Evolutionary conservation across 2,329 filamentous ascomycete species (phyloP), one percentile per base, ranked within the genome.

Genomic region (Paraconiothyrium sp.): DNA sequence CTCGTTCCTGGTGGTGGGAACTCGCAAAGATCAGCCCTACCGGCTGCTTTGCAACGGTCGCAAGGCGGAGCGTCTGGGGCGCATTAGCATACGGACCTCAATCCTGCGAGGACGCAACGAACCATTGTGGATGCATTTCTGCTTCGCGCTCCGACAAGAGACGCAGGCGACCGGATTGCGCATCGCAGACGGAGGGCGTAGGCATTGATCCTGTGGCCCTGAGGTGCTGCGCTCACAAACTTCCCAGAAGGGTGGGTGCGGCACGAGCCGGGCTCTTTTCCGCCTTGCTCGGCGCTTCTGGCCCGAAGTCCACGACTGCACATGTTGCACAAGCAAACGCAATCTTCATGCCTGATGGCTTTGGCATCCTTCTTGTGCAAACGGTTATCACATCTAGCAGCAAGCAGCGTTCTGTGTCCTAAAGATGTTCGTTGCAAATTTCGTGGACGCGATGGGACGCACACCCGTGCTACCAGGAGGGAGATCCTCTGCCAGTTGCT

Each of bases 121-220:
- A 62, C 60, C 60, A 57, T 78, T 69, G 67, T 80, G 77, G 58
- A 79, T 74, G 68, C 77, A 79, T 64, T 75, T 74, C 61, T 79
- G 78, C 69, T 79, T 79, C 13, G 77, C 77, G 62, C 71, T 76
- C 44, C 78, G 71, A 55, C 78, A 79, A 44, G 76, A 71, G 22
- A 78, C 69, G 54, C 78, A 79, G 13, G 78, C 78, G 27, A 79
- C 74, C 22, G 78, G 78, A 60, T 79, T 79, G 60, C 78, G 69
- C 78, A 79, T 79, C 27, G 64, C 50, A 58, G 47, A n/a, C 32
- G 30, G 24, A 20, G 43, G 13, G 32, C 14, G 48, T 35, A 35
- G 47, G 39, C 56, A 52, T 44, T 14, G 47, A 46, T 34, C 47
- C 56, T 22, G 54, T 56, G 52, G 51, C 37, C 54, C 41, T 34